Conservation (phyloP, 179 eudicot genomes). For the Beta macrorhiza region DNA sequence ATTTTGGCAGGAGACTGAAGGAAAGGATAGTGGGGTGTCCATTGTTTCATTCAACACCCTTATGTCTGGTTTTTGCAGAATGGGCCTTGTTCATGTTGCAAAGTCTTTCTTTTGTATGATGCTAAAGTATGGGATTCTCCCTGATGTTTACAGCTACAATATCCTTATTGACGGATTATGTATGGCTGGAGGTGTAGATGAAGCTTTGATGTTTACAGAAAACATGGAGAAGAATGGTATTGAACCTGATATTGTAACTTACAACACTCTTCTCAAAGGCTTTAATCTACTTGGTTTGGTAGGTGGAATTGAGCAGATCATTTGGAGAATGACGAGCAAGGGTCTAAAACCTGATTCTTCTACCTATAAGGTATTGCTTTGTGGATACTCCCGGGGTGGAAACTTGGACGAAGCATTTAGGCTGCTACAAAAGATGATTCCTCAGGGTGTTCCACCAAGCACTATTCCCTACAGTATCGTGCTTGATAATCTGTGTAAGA, state of each 20-base stretch:
- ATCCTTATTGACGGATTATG: conserved; percentile 78
- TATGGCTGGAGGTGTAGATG: conserved; percentile 67
- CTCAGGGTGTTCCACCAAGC: conserved; percentile 50
- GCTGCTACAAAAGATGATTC: conserved; percentile 63
- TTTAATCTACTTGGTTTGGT: conserved; percentile 58
- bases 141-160: conserved; percentile 75
- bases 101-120: conserved; percentile 74
- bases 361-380: conserved; percentile 56
- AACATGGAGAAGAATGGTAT: conserved; percentile 80
- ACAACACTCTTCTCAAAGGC: conserved; percentile 74
- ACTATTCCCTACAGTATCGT: conserved; percentile 48
- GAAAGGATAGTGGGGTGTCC: conserved; percentile 31
- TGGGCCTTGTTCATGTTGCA: conserved; percentile 64
- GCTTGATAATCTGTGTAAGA: conserved; percentile 65
- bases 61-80: conserved; percentile 62
- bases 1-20: conserved; percentile 42
- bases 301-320: conserved; percentile 41
- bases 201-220: conserved; percentile 55
- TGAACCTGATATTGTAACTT: conserved; percentile 69
- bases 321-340: conserved; percentile 42
- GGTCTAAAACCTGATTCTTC: conserved; percentile 49
- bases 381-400: conserved; percentile 64
- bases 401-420: conserved; percentile 50
- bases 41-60: conserved; percentile 60
- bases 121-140: conserved; percentile 68